phyloP scores from a whole-genome alignment of 352 stramenopile species.

The Phytophthora tubulina region DNA sequence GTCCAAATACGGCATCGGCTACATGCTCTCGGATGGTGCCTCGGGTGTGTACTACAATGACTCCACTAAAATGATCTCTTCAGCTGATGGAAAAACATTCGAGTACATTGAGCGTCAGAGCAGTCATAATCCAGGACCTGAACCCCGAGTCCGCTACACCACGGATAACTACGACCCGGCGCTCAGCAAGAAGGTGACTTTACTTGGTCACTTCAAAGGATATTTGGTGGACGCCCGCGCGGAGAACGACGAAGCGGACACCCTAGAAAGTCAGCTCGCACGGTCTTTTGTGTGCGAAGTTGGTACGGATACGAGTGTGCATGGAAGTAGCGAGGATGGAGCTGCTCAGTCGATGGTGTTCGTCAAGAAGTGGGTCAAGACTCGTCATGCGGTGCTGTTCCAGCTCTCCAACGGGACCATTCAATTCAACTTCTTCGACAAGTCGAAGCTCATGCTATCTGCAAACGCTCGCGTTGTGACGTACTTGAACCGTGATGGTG shows the following conservation, averaged over 20 bases:
- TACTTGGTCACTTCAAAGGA: conserved; percentile 98
- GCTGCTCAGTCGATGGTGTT: conserved; percentile 80
- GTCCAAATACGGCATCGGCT: conserved; percentile 99
- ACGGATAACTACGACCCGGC: conserved; percentile 81
- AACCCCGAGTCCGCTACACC: conserved; percentile 52
- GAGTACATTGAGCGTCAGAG: conserved; percentile 96
- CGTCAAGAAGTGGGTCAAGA: conserved; percentile 99
- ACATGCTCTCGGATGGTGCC: conserved; percentile 96
- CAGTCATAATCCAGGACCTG: conserved; percentile 40
- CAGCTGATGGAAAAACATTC: conserved; percentile 89
- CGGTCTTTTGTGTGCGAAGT: conserved; percentile 44
- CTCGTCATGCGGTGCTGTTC: conserved; percentile 98
- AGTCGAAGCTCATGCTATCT: conserved; percentile 96
- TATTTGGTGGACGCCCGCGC: conserved; percentile 94
- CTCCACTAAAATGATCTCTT: conserved; percentile 97
- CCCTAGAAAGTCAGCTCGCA: conserved; percentile 54
- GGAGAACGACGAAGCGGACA: conserved; percentile 60
- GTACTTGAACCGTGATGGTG: conserved; percentile 84
- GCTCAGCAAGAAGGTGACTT: conserved; percentile 98
- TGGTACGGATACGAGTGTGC: conserved; percentile 22
- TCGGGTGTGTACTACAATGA: conserved; percentile 99
- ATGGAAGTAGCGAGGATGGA: conserved; percentile 16
- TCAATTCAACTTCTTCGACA: conserved; percentile 97
- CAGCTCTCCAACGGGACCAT: conserved; percentile 96
- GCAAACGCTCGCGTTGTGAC: conserved; percentile 91